Percentiles rank a stretch among this genome's conserved stretches.
phyloP scores from a whole-genome alignment of 768 basidiomycete species.

The Auricularia auricula-judae region DNA sequence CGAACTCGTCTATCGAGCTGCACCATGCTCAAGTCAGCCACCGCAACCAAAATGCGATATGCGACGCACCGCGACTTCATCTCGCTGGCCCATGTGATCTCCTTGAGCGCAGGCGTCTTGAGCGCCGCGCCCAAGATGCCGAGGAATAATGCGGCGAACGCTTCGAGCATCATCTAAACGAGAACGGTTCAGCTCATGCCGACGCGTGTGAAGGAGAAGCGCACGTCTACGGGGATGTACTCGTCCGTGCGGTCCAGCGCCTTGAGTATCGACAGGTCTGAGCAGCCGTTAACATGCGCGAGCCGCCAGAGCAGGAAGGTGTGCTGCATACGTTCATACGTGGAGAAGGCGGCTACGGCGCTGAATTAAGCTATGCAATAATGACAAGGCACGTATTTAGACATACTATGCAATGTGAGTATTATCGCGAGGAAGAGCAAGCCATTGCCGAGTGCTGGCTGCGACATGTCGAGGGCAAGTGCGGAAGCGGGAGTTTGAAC shows the following conservation, averaged over 20 bases:
- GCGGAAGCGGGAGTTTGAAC: neutral
- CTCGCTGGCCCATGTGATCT: slow-evolving; percentile 84
- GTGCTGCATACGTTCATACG: slow-evolving; percentile 57
- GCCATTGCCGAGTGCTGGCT: neutral
- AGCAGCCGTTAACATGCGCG: neutral
- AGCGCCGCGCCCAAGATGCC: slow-evolving; percentile 67
- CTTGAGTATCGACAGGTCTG: slow-evolving; percentile 69
- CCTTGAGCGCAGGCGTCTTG: slow-evolving; percentile 56
- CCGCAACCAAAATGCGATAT: too few species aligned
- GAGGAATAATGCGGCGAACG: slow-evolving; percentile 47
- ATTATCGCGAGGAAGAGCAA: slow-evolving; percentile 2
- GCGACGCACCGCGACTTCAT: slow-evolving; percentile 64
- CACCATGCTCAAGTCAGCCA: neutral
- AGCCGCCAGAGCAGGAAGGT: slow-evolving; percentile 1
- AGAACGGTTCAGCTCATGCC: neutral
- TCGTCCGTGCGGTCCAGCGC: slow-evolving; percentile 63
- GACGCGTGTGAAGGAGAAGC: slow-evolving; percentile 8
- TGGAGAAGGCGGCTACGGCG: slow-evolving; percentile 59
- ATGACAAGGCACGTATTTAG: too few species aligned
- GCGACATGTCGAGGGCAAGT: neutral
- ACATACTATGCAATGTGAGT: slow-evolving; percentile 42
- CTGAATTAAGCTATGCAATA: neutral
- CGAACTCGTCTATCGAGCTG: slow-evolving; percentile 69
- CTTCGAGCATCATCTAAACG: slow-evolving; percentile 55
- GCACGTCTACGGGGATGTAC: slow-evolving; percentile 51